phyloP scores from a whole-genome alignment of 768 basidiomycete species.

The Amanita subjunquillea region DNA sequence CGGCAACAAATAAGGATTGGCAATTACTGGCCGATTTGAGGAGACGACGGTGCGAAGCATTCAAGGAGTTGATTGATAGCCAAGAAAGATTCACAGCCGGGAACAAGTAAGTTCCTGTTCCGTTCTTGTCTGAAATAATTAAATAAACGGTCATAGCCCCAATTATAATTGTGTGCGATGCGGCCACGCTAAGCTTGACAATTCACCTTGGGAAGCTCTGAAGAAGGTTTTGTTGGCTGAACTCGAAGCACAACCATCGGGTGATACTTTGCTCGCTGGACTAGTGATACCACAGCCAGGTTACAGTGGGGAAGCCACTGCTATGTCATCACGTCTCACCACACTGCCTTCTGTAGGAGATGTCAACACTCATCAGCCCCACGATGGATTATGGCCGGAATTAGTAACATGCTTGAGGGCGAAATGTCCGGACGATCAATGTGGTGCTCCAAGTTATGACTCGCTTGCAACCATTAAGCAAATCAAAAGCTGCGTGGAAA shows the following conservation, averaged over 20 bases:
- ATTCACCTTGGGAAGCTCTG: constrained; percentile 49
- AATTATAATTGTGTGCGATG: constrained; percentile 39
- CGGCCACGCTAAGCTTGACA: constrained; percentile 40
- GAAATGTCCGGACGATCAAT: constrained; percentile 36
- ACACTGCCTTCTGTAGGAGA: constrained; percentile 17
- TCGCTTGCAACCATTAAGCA: constrained; percentile 45
- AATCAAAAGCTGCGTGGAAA: constrained; percentile 45
- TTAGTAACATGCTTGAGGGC: constrained; percentile 47
- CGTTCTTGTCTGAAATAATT: no score
- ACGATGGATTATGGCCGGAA: constrained; percentile 28
- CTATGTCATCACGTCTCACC: not conserved
- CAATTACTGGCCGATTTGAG: constrained; percentile 42
- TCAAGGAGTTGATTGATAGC: constrained; percentile 37
- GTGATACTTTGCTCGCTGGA: constrained; percentile 34
- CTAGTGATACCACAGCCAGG: not conserved
- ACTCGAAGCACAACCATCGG: constrained; percentile 41
- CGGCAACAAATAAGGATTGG: constrained; percentile 33
- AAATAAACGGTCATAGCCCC: constrained; percentile 8
- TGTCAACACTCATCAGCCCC: constrained; percentile 17
- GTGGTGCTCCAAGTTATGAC: constrained; percentile 51
- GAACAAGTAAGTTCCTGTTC: constrained; percentile 23
- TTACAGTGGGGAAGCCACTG: no score
- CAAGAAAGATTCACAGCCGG: constrained; percentile 48
- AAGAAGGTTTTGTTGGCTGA: constrained; percentile 39
- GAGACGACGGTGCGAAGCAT: constrained; percentile 30